phyloP scores from a whole-genome alignment of 2,329 filamentous ascomycete species.

The Xylaria sp. region DNA sequence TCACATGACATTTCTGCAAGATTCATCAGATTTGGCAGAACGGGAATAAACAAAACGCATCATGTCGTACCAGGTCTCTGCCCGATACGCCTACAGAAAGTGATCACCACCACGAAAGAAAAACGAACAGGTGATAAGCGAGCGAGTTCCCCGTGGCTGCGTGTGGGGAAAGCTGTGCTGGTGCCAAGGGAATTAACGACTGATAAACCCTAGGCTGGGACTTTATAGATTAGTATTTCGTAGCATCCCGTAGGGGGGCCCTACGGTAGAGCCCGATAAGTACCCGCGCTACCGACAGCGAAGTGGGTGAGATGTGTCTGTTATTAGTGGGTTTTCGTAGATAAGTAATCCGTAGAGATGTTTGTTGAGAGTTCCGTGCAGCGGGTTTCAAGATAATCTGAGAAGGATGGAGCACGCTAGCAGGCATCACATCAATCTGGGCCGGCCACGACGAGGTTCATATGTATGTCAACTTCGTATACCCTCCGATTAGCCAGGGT shows the following conservation, averaged over 20 bases:
- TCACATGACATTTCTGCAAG: not conserved
- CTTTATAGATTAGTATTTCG: not conserved
- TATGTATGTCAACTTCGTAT: no score
- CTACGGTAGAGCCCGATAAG: not conserved
- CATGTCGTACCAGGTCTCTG: not conserved
- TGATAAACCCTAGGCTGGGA: not conserved
- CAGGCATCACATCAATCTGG: no score
- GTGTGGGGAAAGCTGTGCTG: not conserved
- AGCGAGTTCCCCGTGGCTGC: no score
- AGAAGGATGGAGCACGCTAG: no score
- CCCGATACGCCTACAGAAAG: no score
- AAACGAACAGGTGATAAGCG: no score
- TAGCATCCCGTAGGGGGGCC: not conserved
- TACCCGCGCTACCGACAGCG: not conserved
- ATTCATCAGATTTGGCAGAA: not conserved
- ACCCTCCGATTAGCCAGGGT: no score
- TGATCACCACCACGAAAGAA: no score
- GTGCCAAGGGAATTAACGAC: not conserved
- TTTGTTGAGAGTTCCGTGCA: no score
- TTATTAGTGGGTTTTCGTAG: not conserved
- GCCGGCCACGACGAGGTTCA: no score
- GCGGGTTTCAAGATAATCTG: no score
- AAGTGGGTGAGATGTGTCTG: not conserved
- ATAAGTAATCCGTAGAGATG: no score
- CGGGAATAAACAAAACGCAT: not conserved